Conservation (phyloP, 2,329 filamentous ascomycete genomes). For the Aureobasidium subglaciale region DNA sequence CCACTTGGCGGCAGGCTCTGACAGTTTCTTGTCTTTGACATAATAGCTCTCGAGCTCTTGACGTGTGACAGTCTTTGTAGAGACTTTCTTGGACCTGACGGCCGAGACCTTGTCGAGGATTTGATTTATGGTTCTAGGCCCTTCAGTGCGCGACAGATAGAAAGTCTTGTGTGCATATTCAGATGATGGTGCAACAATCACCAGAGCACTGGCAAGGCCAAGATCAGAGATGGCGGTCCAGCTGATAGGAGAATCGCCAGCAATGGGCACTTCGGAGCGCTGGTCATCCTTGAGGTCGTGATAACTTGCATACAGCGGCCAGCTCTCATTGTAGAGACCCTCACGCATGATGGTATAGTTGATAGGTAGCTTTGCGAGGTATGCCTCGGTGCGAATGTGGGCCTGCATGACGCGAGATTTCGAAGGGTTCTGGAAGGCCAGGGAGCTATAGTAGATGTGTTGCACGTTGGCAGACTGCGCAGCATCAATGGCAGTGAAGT, state of each 20-base stretch:
- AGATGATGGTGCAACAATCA: conserved; percentile 29
- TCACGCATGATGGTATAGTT: conserved; percentile 36
- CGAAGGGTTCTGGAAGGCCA: conserved; percentile 36
- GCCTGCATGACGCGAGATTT: conserved; percentile 40
- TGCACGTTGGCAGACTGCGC: conserved; percentile 34
- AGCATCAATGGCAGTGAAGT: conserved; percentile 37
- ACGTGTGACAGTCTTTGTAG: conserved; percentile 31
- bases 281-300: conserved; percentile 31
- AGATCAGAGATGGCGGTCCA: conserved; percentile 41
- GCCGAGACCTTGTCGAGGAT: conserved; percentile 25
- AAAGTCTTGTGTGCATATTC: conserved; percentile 32
- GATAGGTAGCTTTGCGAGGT: conserved; percentile 25
- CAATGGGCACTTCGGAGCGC: conserved; percentile 31
- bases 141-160: conserved; percentile 30
- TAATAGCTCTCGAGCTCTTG: conserved; percentile 38
- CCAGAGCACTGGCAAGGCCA: conserved; percentile 35
- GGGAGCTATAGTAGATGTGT: conserved; percentile 41
- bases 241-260: conserved; percentile 35
- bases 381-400: conserved; percentile 39
- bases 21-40: conserved; percentile 30
- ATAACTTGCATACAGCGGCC: conserved; percentile 43
- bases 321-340: conserved; percentile 41
- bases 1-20: conserved; percentile 36
- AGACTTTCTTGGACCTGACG: conserved; percentile 26
- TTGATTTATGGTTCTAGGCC: conserved; percentile 22